phyloP scores from a whole-genome alignment of 805 yeast species.

The Wickerhamiella azymoides region DNA sequence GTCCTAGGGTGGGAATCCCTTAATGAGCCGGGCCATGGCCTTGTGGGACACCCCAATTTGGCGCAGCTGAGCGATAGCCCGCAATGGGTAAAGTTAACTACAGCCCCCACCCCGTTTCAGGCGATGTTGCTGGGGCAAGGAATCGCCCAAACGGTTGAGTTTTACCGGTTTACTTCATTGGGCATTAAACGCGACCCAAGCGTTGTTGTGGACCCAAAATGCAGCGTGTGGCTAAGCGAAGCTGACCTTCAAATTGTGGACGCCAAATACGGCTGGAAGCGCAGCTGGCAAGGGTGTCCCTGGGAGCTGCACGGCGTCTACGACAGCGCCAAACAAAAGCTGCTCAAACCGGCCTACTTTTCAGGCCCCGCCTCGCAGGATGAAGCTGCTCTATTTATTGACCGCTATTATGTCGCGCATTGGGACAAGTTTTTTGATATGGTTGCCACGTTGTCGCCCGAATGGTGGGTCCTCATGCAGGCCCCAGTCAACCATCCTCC shows the following conservation, averaged over 20 bases:
- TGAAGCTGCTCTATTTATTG: conserved; percentile 32
- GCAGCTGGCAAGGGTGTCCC: conserved; percentile 77
- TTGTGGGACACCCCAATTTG: conserved; percentile 49
- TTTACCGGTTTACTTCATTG: conserved; percentile 52
- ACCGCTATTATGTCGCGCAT: conserved; percentile 49
- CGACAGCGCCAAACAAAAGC: conserved; percentile 33
- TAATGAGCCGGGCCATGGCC: conserved; percentile 75
- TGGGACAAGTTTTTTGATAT: conserved; percentile 37
- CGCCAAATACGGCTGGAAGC: conserved; percentile 51
- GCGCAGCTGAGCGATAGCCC: conserved; percentile 15
- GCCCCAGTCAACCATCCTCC: conserved; percentile 72
- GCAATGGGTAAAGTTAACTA: conserved; percentile 50
- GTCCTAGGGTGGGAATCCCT: conserved; percentile 64
- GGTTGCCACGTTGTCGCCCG: conserved; percentile 33
- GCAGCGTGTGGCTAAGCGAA: conserved; percentile 46
- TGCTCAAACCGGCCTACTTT: conserved; percentile 38
- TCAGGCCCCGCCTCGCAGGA: conserved; percentile 27
- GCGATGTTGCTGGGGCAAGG: conserved; percentile 72
- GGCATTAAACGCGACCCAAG: conserved; percentile 63
- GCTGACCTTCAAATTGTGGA: conserved; percentile 37
- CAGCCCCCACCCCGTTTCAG: conserved; percentile 73
- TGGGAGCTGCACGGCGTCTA: conserved; percentile 76
- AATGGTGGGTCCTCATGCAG: conserved; percentile 52
- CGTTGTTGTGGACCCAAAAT: conserved; percentile 48
- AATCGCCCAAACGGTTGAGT: conserved; percentile 48